Base-by-base conservation (phyloP, 169 alveolate genomes). In the Babesia ovata region DNA sequence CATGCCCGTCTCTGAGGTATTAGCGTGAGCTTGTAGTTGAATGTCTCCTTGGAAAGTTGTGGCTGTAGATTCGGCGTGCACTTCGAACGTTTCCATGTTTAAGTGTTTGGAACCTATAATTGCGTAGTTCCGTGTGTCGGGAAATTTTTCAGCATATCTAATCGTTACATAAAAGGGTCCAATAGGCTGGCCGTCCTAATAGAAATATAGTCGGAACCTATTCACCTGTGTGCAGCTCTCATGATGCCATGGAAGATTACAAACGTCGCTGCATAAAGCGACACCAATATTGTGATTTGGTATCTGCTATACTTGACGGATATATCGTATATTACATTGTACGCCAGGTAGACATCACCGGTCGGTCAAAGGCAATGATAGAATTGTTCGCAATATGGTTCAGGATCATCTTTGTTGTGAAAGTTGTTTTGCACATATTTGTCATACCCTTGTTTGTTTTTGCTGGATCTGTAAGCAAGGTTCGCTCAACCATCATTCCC, bases 231-330 rank as follows among this genome's bases (percentile, higher is more conserved):
- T 53, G 61, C 66, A 58, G 66, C 52, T n/a, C 21, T 24, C 16
- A 36, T 6, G 36, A 10, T 33, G 70, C 33, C 39, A 26, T 21
- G 19, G 33, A 33, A 13, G 54, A 28, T 26, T 61, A 61, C 28
- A 17, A 45, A 17, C 4, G 12, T 0, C 58, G 46, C 19, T 48
- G 60, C 45, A 9, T 63, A 45, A 63, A 45, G 60, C 73, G 28
- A 9, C 46, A 63, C 48, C 22, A 45, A 46, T 63, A 44, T 28
- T 24, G 45, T 14, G 73, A 48, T 24, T 13, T 63, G 17, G 45
- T 36, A n/a, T 63, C 73, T 26, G 58, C 73, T 6, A 26, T 49
- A 2, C 4, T 24, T 2, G 73, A 63, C 50, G 73, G 26, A 26
- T 63, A 26, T 45, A 7, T 48, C 10, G 73, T 29, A 10, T 63